Evolutionary conservation across 2,329 filamentous ascomycete species (phyloP).

Genomic region (Tolypocladium sp.): DNA sequence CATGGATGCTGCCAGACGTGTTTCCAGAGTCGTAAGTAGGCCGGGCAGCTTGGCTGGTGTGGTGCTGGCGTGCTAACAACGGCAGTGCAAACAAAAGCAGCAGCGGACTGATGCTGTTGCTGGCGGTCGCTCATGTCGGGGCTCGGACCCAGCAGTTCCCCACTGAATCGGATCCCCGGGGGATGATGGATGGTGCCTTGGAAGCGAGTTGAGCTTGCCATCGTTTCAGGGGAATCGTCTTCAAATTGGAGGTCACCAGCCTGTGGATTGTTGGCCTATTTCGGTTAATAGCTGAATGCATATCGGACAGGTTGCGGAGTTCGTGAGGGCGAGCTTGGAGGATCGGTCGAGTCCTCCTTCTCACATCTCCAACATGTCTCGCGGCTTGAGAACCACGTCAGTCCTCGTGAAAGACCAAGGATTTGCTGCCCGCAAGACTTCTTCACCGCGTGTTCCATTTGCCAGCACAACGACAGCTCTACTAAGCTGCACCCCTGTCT

Average conservation of each 20-base stretch:
- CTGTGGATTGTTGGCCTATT: background rate
- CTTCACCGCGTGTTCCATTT: background rate
- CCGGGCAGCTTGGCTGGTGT: background rate
- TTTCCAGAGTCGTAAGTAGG: slow-evolving; percentile 30
- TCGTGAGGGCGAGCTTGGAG: background rate
- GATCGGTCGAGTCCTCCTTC: background rate
- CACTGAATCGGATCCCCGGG: background rate
- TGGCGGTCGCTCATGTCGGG: background rate
- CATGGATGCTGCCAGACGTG: slow-evolving; percentile 45
- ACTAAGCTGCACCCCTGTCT: background rate
- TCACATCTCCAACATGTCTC: background rate
- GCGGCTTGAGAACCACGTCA: background rate
- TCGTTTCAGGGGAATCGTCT: background rate
- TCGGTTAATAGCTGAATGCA: background rate
- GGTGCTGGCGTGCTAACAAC: background rate
- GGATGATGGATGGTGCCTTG: background rate
- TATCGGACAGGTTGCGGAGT: background rate
- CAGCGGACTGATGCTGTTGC: background rate
- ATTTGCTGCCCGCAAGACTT: background rate
- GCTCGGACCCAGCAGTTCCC: background rate
- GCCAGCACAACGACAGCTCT: background rate
- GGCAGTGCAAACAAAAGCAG: background rate
- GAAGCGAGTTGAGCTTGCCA: background rate
- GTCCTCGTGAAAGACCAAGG: background rate
- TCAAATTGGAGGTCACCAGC: background rate